Evolutionary conservation across 2,329 filamentous ascomycete genomes (phyloP).

Genomic region (Dothiorella sarmentorum): DNA sequence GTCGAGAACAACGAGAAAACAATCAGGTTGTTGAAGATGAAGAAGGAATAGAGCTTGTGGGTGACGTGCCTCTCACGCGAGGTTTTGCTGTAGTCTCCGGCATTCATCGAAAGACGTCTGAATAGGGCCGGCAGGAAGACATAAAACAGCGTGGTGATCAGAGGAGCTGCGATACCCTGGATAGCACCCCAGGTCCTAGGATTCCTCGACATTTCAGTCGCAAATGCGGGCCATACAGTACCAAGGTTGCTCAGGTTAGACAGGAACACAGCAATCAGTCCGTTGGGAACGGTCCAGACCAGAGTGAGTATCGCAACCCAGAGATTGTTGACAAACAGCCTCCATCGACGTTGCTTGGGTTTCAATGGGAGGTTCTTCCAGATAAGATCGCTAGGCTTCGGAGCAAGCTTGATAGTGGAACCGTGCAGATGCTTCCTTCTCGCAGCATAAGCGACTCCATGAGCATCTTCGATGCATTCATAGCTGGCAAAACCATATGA

Average conservation of each 20-base stretch:
- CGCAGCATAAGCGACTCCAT: conserved; percentile 77
- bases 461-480: conserved; percentile 80
- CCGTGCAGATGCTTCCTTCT: conserved; percentile 78
- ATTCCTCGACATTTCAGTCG: conserved; percentile 59
- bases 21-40: conserved; percentile 94
- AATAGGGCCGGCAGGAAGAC: conserved; percentile 87
- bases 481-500: conserved; percentile 94
- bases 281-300: conserved; percentile 87
- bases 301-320: conserved; percentile 81
- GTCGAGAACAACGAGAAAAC: conserved; percentile 91
- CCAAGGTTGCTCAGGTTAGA: conserved; percentile 81
- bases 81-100: conserved; percentile 88
- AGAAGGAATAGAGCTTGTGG: conserved; percentile 88
- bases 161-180: conserved; percentile 87
- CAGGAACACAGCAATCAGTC: conserved; percentile 89
- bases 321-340: conserved; percentile 73
- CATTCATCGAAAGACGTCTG: conserved; percentile 75
- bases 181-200: conserved; percentile 75
- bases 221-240: conserved; percentile 73
- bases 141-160: conserved; percentile 82
- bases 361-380: conserved; percentile 87
- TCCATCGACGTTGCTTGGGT: conserved; percentile 65
- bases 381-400: conserved; percentile 85
- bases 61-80: conserved; percentile 88
- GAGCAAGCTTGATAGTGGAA: conserved; percentile 73